A percentile compares a stretch with the other conserved stretches of the same genome.
These are phyloP conservation scores for Shiraia bambusicola DNA, from an alignment of 2,329 filamentous ascomycete species.

Conservation along the genomic window DNA sequence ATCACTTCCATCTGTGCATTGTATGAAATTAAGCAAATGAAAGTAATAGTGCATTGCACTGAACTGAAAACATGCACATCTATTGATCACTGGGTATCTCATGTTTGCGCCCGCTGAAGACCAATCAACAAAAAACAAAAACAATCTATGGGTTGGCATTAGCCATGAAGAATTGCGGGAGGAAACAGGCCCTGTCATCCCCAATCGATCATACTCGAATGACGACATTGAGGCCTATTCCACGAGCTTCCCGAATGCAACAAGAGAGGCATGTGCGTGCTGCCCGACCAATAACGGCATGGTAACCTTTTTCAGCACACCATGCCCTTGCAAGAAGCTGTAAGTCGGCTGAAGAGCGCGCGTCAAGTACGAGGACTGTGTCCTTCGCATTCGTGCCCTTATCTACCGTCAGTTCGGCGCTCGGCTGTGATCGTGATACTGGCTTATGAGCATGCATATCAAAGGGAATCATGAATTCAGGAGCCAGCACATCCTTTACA, in stretches of 20 bases:
- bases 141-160: neutral
- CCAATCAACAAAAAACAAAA: conserved; percentile 1
- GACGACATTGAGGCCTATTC: conserved; percentile 69
- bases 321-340: conserved; percentile 72
- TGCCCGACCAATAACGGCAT: conserved; percentile 68
- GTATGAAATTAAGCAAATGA: neutral
- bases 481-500: conserved; percentile 33
- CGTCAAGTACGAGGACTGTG: conserved; percentile 48
- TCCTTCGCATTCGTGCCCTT: conserved; percentile 23
- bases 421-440: conserved; percentile 15
- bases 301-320: conserved; percentile 73
- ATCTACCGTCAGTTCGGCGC: conserved; percentile 13
- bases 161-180: neutral
- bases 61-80: neutral
- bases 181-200: neutral
- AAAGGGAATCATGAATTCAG: conserved; percentile 31
- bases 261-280: conserved; percentile 71
- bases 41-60: too few relatives aligned
- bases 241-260: conserved; percentile 72
- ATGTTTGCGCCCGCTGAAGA: conserved; percentile 10
- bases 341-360: conserved; percentile 62
- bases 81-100: conserved; percentile 15
- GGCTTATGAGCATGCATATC: conserved; percentile 18
- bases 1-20: too few relatives aligned
- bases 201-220: conserved; percentile 48